Conservation (phyloP, 1,139 yeast species). For the Taphrina populina region DNA sequence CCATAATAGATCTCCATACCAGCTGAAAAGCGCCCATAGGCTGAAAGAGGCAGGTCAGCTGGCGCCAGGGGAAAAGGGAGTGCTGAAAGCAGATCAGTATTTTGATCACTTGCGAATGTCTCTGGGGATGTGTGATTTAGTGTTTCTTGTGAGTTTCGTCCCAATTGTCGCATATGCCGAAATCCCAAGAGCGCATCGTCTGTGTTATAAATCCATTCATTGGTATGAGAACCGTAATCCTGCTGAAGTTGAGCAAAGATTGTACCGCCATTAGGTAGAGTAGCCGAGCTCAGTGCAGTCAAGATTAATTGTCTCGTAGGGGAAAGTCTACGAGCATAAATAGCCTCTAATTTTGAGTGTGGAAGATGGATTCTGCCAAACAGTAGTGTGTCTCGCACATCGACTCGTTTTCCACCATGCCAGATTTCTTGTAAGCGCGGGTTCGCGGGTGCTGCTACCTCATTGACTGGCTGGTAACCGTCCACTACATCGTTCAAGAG, state of each 20-base stretch:
- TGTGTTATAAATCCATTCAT: conserved; percentile 82
- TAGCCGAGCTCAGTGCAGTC: conserved; percentile 73
- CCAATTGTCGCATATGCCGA: conserved; percentile 71
- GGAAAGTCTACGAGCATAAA: conserved; percentile 68
- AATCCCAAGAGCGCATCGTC: conserved; percentile 85
- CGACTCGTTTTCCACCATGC: conserved; percentile 45
- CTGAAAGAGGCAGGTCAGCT: conserved; percentile 47
- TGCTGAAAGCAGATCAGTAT: conserved; percentile 2
- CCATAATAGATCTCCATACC: conserved; percentile 94
- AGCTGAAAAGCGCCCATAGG: conserved; percentile 54
- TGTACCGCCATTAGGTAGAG: conserved; percentile 56
- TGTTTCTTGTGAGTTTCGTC: conserved; percentile 41
- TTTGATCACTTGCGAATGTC: conserved; percentile 17
- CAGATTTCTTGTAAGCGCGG: conserved; percentile 43
- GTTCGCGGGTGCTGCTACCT: conserved; percentile 36
- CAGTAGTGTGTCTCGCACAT: conserved; percentile 48
- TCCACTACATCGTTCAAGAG: conserved; percentile 45
- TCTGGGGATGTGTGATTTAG: background rate
- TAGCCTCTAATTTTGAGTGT: conserved; percentile 81
- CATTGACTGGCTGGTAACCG: conserved; percentile 49
- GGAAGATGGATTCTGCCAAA: conserved; percentile 92
- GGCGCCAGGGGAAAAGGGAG: conserved; percentile 8
- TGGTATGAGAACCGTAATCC: conserved; percentile 62
- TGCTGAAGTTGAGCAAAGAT: conserved; percentile 68
- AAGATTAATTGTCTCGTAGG: conserved; percentile 63